Conservation (phyloP, 2,329 filamentous ascomycete species). For the Arachnopeziza araneosa region DNA sequence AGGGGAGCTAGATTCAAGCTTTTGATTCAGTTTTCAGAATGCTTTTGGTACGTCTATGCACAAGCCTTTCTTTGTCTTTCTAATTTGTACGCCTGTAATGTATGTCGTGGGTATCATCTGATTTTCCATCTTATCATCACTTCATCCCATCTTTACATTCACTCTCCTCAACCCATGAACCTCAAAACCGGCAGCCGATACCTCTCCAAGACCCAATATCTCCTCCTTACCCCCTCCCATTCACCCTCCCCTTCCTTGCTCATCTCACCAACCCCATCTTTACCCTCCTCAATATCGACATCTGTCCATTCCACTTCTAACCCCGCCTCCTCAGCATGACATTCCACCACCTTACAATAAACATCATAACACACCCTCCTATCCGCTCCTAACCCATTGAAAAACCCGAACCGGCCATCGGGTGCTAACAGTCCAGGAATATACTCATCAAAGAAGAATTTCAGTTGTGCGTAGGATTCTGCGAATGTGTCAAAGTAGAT, state of each 20-base stretch:
- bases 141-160: neutral
- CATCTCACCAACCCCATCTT: constrained; percentile 33
- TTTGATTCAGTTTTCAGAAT: no score
- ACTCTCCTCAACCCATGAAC: constrained; percentile 45
- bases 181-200: constrained; percentile 71
- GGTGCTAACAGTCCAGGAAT: constrained; percentile 73
- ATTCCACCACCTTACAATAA: constrained; percentile 85
- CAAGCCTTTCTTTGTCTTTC: neutral
- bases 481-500: constrained; percentile 99
- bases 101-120: constrained; percentile 12
- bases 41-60: neutral
- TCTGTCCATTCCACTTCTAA: constrained; percentile 85
- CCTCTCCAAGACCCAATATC: constrained; percentile 82
- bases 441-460: constrained; percentile 81
- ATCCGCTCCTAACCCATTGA: constrained; percentile 90
- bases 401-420: constrained; percentile 74
- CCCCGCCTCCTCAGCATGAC: constrained; percentile 84
- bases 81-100: neutral
- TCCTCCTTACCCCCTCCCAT: constrained; percentile 82
- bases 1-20: neutral
- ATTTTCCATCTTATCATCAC: neutral
- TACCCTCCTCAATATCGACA: constrained; percentile 56
- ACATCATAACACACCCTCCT: constrained; percentile 92
- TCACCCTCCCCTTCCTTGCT: constrained; percentile 63
- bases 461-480: constrained; percentile 82